Percentiles rank a stretch among this genome's conserved stretches.
phyloP scores from a whole-genome alignment of 1,284 basidiomycete species.

The Farysia itapuensis region DNA sequence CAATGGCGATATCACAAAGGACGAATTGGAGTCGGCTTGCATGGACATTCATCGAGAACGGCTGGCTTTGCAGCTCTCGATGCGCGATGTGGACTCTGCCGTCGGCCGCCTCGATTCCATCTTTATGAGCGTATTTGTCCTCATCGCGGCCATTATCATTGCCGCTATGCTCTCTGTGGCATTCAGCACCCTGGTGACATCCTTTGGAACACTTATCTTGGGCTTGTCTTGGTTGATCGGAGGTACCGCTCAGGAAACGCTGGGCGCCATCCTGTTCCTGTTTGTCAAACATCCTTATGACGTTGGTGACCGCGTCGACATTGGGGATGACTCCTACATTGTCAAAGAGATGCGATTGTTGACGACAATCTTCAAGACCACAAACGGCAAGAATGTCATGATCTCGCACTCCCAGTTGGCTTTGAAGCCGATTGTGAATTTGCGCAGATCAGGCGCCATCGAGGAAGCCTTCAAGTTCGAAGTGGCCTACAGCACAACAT shows the following conservation, averaged over 20 bases:
- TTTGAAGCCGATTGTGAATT: constrained; percentile 67
- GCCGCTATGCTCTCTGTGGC: constrained; percentile 67
- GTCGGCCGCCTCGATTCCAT: constrained; percentile 66
- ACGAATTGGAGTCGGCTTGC: constrained; percentile 76
- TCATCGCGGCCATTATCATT: constrained; percentile 71
- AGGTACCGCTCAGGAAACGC: constrained; percentile 68
- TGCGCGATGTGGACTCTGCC: constrained; percentile 85
- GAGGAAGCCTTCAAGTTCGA: constrained; percentile 79
- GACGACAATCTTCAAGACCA: constrained; percentile 65
- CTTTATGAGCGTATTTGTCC: constrained; percentile 64
- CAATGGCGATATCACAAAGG: constrained; percentile 76
- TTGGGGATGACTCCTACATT: constrained; percentile 68
- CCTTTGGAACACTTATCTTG: constrained; percentile 78
- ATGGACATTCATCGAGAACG: constrained; percentile 82
- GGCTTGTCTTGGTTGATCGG: constrained; percentile 89
- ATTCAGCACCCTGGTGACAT: constrained; percentile 74
- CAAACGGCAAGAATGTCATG: constrained; percentile 30
- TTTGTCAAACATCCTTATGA: constrained; percentile 84
- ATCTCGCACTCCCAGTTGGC: constrained; percentile 33
- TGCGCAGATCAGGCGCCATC: constrained; percentile 71
- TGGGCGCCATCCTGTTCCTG: constrained; percentile 79
- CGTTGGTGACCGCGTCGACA: constrained; percentile 70
- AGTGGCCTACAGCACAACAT: constrained; percentile 76
- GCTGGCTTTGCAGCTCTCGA: constrained; percentile 78
- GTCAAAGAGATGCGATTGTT: constrained; percentile 85